Evolutionary conservation across 75 land plant genomes (phyloP).

Genomic region (Cupressus sempervirens): DNA sequence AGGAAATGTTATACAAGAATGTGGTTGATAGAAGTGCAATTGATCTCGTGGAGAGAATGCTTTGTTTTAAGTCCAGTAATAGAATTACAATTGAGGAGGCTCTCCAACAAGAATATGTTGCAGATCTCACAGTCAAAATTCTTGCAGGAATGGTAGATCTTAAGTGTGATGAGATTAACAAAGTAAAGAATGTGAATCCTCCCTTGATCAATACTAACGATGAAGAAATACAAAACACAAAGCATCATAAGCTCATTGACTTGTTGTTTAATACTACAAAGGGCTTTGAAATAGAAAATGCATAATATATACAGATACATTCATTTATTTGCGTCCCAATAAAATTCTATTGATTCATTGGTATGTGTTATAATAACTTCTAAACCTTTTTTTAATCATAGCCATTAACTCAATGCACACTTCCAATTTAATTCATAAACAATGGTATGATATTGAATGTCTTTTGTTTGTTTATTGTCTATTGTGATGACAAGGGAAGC

Average conservation of each 20-base stretch:
- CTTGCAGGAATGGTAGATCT: neutral
- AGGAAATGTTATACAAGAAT: neutral
- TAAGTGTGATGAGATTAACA: neutral
- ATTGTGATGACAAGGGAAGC: too few species aligned
- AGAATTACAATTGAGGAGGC: slow-evolving; percentile 33
- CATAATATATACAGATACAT: neutral
- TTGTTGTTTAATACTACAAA: neutral
- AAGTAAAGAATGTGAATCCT: neutral
- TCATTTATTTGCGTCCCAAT: too few species aligned
- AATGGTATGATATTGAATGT: too few species aligned
- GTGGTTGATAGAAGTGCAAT: slow-evolving; percentile 6
- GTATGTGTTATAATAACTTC: too few species aligned
- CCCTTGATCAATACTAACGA: neutral
- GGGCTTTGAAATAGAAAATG: neutral
- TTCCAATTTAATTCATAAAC: too few species aligned
- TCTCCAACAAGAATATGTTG: slow-evolving; percentile 25
- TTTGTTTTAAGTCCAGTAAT: slow-evolving; percentile 21
- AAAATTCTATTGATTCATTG: too few species aligned
- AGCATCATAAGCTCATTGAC: neutral
- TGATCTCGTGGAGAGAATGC: slow-evolving; percentile 33
- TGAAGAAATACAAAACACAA: neutral
- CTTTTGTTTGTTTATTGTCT: too few species aligned
- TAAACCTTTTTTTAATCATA: too few species aligned
- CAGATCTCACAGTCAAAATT: neutral
- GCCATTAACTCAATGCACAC: too few species aligned